Base-by-base conservation (phyloP, 768 basidiomycete species). In the Glaciozyma martinii region DNA sequence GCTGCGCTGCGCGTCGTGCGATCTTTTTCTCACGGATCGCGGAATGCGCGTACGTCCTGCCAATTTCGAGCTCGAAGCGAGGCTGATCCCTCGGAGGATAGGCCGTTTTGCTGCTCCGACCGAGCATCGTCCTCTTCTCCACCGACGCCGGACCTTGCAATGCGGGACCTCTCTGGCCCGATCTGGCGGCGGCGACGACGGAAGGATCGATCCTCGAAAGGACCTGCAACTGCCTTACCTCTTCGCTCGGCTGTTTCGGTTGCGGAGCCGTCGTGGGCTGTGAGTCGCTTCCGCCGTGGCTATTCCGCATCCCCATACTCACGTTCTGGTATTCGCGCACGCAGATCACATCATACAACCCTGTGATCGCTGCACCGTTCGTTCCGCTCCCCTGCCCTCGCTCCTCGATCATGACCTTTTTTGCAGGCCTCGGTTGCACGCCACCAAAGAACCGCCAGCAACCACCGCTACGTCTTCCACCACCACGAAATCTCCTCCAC, bases 401-500 rank as follows among this genome's bases (percentile, higher is more conserved):
- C 6, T 5, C 27, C 50, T 25, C 44, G 44, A 6, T 23, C 23
- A 7, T 47, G 21, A 47, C 19, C 46, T 47, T 10, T 47, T 15
- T 44, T 47, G 44, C 54, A 63, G 60, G 64, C 59, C 25, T 66
- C 57, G 23, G 86, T 86, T 0, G 58, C 57, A 18, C 62, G 54
- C 30, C 62, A 69, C 42, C 56, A 60, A 75, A 83, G 86, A 64
- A 80, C 84, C 12, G 88, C 88, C 29, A 90, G 90, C 75, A 87
- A 88, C 13, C 88, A 90, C 75, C 84, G 88, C 37, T 91, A 88
- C 75, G 89, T 91, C 43, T 91, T 90, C 75, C 88, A 90, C 78
- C 66, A 71, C 50, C 66, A 69, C 63, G 70, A 68, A 43, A 71
- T 74, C 52, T 29, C 29, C 19, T 61, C 54, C 25, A 30, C 46